These are phyloP conservation scores for Neurospora africana DNA, from an alignment of 495 filamentous ascomycete species.

Conservation along the genomic window DNA sequence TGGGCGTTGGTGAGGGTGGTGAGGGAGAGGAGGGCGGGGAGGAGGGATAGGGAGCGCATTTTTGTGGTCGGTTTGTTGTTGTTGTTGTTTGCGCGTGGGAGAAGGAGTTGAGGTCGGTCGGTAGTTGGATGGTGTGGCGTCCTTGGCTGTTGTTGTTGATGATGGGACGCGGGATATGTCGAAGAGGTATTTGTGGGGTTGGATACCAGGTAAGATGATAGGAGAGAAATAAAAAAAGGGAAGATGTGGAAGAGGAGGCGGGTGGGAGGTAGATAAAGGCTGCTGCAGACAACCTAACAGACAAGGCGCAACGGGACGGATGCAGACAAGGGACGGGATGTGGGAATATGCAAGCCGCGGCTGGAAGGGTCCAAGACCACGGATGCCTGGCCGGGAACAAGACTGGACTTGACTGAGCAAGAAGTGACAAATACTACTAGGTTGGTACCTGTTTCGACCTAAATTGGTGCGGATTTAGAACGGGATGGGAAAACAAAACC, in stretches of 20 bases:
- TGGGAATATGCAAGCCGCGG: neutral
- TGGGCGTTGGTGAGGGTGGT: conserved; percentile 29
- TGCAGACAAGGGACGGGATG: neutral
- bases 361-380: neutral
- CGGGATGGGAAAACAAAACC: neutral
- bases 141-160: neutral
- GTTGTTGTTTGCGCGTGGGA: no score
- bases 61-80: neutral
- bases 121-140: neutral
- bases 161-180: no score
- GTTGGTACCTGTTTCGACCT: neutral
- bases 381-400: neutral
- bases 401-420: neutral
- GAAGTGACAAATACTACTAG: neutral
- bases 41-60: conserved; percentile 16
- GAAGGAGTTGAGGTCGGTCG: no score
- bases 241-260: neutral
- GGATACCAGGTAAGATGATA: no score
- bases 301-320: neutral
- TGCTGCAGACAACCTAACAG: neutral
- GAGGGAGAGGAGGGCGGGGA: conserved; percentile 10
- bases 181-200: no score
- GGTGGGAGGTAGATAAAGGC: neutral
- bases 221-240: neutral
- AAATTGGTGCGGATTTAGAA: neutral